Percentiles rank a stretch among this genome's conserved stretches.
phyloP scores from a whole-genome alignment of 805 yeast genomes.

The Saccharomyces paradoxus region DNA sequence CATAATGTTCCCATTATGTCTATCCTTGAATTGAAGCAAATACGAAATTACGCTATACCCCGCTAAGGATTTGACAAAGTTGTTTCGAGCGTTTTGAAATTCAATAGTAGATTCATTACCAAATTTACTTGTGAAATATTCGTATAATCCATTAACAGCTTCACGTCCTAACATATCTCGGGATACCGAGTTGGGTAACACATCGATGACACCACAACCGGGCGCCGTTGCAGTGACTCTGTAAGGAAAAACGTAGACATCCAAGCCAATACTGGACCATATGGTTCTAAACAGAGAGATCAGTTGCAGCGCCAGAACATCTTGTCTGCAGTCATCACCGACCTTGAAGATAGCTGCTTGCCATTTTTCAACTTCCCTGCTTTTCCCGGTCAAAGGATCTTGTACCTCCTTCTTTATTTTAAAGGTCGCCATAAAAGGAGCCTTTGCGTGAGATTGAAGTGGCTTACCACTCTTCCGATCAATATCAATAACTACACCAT shows the following conservation, averaged over 20 bases:
- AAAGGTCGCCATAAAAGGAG: conserved; percentile 96
- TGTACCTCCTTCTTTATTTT: conserved; percentile 56
- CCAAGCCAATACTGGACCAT: conserved; percentile 83
- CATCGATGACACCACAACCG: conserved; percentile 98
- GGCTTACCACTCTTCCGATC: conserved; percentile 90
- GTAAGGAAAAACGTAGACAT: conserved; percentile 84
- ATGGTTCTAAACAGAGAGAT: conserved; percentile 86
- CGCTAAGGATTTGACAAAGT: conserved; percentile 87
- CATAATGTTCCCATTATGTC: conserved; percentile 97
- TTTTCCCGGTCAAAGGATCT: conserved; percentile 34
- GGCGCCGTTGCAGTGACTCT: conserved; percentile 98
- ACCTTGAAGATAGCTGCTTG: conserved; percentile 96
- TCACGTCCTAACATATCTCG: conserved; percentile 98
- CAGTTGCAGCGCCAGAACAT: conserved; percentile 85
- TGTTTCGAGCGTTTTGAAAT: conserved; percentile 85
- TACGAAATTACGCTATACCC: conserved; percentile 91
- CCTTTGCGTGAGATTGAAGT: conserved; percentile 94
- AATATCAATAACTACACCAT: conserved; percentile 87
- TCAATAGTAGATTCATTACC: conserved; percentile 90
- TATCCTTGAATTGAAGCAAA: conserved; percentile 85
- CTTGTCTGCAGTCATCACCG: conserved; percentile 98
- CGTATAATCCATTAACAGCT: conserved; percentile 94
- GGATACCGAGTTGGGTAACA: conserved; percentile 86
- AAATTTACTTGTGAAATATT: conserved; percentile 82
- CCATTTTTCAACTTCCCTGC: conserved; percentile 57